Evolutionary conservation across 2,329 filamentous ascomycete genomes (phyloP), one percentile per base, ranked within the genome.

Genomic region (Alternaria atra): DNA sequence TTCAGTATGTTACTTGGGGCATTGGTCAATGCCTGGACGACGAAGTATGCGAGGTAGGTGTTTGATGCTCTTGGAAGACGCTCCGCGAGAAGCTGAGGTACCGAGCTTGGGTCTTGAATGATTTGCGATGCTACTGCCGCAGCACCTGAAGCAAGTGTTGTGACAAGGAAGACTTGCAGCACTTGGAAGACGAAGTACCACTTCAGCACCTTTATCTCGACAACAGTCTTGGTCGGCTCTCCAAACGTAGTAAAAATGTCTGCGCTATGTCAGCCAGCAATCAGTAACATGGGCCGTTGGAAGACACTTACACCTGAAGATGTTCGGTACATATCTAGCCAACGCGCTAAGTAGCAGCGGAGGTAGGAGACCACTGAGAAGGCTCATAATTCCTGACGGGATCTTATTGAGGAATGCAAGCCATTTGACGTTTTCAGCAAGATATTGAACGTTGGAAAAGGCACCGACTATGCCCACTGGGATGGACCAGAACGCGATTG

Each of bases 1-100:
- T 96, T 92, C 2, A 96, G 84, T 5, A 98, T 79, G 1, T 91
- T 86, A 47, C 89, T 87, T 0, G 92, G 86, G 4, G 93, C 91
- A 63, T 94, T 89, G 1, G 90, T 90, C 59, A 98, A 79, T 34
- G 94, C 96, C 79, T 98, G 95, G 3, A 99, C 87, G 32, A 98
- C 88, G 67, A 99, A 96, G 81, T 98, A 99, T 0, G 91, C 92
- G 20, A 98, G 90, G 79, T 97, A 99, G 75, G 98, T 96, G 80
- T 97, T 98, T 62, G 93, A 94, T 0, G 93, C 89, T 57, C 87
- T 89, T 17, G 95, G 95, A 6, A 99, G 84, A 60, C 91, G 90
- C 15, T 84, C 73, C 0, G 93, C 90, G 4, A 97, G 84, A 39
- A 96, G 80, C 0, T 76, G 80, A 0, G 92, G 87, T 6, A 88